Evolutionary conservation across 176 grass and related monocot genomes (phyloP), one percentile per base, ranked within the genome.

Genomic region (Hordeum marinum): DNA sequence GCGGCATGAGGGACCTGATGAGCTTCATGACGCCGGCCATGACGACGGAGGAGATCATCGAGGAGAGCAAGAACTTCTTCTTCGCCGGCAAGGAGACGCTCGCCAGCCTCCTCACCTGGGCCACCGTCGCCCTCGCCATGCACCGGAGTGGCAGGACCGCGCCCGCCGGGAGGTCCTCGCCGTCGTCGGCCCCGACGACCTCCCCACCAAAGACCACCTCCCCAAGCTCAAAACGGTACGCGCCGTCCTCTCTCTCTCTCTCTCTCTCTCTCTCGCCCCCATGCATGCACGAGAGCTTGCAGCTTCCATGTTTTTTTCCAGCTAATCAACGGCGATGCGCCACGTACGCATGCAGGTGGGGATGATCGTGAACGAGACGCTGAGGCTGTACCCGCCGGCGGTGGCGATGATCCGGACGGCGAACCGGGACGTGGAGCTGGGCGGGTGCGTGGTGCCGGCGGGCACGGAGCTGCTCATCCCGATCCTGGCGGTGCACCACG

Each of bases 31-130:
- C 77, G 79, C 50, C 88, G n/a, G 75, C 87, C 15, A 41, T 92
- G 36, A 32, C 72, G n/a, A 54, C 86, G 7, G 74, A 83, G 1
- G 90, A 97, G 59, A 96, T 96, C 66, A 84, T 96, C 25, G 93
- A 99, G 87, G 94, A 97, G 79, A 87, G 89, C 92, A 97, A 97
- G 89, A 97, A 89, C 23, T 87, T 97, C 80, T 97, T 97, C 94
- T 97, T 94, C 85, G 94, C 94, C 24, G 94, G 94, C 5, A 90
- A 90, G 90, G 93, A 99, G 82, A 96, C 96, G 9, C 82, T 92
- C 7, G 79, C 84, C 18, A 99, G 82, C 72, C 90, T 99, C 63
- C 85, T 99, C 70, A 92, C 91, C 45, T 99, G 96, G 96, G 82
- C 94, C 3, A 96, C 96, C 61, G 91, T 99, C 74, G 83, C 91